Evolutionary conservation across 805 yeast genomes (phyloP).

Genomic region (Saturnispora hagleri): DNA sequence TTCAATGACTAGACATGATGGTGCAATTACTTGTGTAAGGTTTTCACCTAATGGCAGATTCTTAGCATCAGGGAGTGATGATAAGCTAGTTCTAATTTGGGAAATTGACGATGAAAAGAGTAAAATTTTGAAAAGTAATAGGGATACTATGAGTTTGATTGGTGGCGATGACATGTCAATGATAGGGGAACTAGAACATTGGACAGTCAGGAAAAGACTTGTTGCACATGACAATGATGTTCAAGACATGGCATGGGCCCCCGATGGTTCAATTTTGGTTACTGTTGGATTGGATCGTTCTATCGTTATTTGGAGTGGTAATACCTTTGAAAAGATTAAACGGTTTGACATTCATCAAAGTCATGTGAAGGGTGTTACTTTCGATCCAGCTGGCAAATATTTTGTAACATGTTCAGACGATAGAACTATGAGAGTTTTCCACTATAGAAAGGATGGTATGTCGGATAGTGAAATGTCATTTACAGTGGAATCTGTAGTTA

Average conservation of each 20-base stretch:
- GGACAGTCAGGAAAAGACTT: conserved; percentile 87
- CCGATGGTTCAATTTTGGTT: conserved; percentile 82
- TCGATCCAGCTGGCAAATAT: conserved; percentile 96
- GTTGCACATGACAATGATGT: conserved; percentile 98
- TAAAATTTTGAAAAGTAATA: conserved; percentile 27
- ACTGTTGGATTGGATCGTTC: conserved; percentile 93
- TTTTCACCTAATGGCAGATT: conserved; percentile 90
- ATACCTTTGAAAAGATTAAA: conserved; percentile 81
- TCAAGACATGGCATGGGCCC: conserved; percentile 97
- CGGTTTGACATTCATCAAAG: conserved; percentile 89
- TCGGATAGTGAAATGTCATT: conserved; percentile 66
- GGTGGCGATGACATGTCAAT: conserved; percentile 20
- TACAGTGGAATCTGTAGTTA: conserved; percentile 73
- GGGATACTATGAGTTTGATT: conserved; percentile 8
- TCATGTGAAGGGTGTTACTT: conserved; percentile 91
- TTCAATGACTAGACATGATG: conserved; percentile 91
- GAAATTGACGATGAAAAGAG: conserved; percentile 70
- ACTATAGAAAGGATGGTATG: conserved; percentile 57
- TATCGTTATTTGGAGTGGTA: conserved; percentile 88
- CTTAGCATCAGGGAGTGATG: conserved; percentile 93
- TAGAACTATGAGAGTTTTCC: conserved; percentile 76
- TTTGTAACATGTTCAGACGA: conserved; percentile 97
- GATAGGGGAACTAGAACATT: conserved; percentile 72
- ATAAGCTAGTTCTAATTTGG: conserved; percentile 85
- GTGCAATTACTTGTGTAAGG: conserved; percentile 89